phyloP scores from a whole-genome alignment of 495 filamentous ascomycete genomes.

The Penicillium macrosclerotiorum region DNA sequence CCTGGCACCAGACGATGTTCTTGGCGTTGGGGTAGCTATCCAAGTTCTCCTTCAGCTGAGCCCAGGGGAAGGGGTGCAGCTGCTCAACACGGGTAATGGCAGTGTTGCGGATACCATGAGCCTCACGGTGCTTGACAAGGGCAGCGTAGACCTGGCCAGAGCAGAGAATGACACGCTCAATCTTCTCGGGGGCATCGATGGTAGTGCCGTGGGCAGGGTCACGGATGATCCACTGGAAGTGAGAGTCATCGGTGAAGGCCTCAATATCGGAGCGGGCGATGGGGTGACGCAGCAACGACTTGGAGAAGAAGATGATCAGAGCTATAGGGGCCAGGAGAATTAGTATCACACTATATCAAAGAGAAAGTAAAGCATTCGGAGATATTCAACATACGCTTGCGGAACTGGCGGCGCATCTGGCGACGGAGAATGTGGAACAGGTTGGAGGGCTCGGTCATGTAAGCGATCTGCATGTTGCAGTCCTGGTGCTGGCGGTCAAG shows the following conservation, averaged over 20 bases:
- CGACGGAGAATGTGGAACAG: constrained; percentile 93
- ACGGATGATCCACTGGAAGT: constrained; percentile 94
- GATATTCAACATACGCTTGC: constrained; percentile 81
- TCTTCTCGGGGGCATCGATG: constrained; percentile 79
- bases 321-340: constrained; percentile 52
- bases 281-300: constrained; percentile 89
- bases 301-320: constrained; percentile 95
- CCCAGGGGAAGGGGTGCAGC: constrained; percentile 98
- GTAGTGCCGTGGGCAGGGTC: constrained; percentile 75
- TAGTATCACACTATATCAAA: constrained; percentile 24
- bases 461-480: constrained; percentile 98
- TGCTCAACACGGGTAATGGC: constrained; percentile 96
- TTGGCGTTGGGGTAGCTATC: constrained; percentile 95
- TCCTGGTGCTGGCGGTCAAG: constrained; percentile 98
- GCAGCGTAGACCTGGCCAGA: constrained; percentile 91
- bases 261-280: constrained; percentile 84
- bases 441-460: constrained; percentile 90
- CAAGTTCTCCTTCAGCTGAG: constrained; percentile 90
- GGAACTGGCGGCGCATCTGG: constrained; percentile 98
- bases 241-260: constrained; percentile 83
- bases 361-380: not conserved
- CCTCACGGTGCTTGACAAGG: constrained; percentile 84
- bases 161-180: constrained; percentile 92
- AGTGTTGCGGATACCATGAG: constrained; percentile 78
- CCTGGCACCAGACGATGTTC: constrained; percentile 93